Base-by-base conservation (phyloP, 75 land plant species). In the Cryptomeria japonica region DNA sequence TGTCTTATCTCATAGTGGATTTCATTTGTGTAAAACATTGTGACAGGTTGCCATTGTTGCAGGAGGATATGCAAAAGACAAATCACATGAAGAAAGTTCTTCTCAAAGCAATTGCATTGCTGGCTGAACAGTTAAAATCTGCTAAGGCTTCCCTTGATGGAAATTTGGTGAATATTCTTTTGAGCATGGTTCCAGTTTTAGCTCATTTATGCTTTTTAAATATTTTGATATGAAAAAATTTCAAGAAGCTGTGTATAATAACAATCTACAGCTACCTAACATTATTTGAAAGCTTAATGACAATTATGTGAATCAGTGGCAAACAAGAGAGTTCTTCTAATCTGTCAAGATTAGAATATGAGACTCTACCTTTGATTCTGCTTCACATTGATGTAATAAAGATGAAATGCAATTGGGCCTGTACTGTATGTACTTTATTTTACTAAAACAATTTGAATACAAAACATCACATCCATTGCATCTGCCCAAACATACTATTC, bases 111-210 rank as follows among this genome's bases (percentile, higher is more conserved):
- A 89, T 97, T 85, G 75, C 90, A 37, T 18, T 46, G 53, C 94
- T 89, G 91, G 88, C 92, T 47, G 90, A 89, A 15, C 94, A 87
- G 39, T 87, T 97, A n/a, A 87, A 86, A 87, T 84, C 86, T 88
- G 93, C 96, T 41, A 88, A 91, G 86, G 99, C 96, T 13, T 64
- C 92, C 44, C 85, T 95, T 76, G 94, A 96, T 91, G 99, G 97
- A 85, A 89, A 87, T 53, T 61, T 96, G 96, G 99, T 96, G 90
- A 88, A 80, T 11, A 86, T 44, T 44, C 84, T 82, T n/a, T 42
- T 82, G 31, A n/a, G 31, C 84, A 44, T 46, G n/a, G 31, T 82
- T 82, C 84, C 12, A 7, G 31, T n/a, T 19, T 42, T n/a, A 28
- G 4, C 31, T n/a, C 14, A 44, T 82, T 82, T 32, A 73, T 34